phyloP scores from a whole-genome alignment of 331 rosid species.

The Saraca asoca region DNA sequence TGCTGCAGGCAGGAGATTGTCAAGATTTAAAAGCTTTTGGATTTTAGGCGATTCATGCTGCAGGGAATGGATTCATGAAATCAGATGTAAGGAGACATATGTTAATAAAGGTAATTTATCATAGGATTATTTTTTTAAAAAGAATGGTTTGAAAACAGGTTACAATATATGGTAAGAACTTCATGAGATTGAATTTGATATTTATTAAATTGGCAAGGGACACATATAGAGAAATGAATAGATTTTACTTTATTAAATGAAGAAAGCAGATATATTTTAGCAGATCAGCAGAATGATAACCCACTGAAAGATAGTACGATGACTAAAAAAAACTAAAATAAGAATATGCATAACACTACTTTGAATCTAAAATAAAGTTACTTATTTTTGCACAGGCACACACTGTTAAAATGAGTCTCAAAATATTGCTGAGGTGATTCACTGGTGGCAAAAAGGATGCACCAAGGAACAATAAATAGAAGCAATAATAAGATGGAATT shows the following conservation, averaged over 20 bases:
- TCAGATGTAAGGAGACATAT: background rate
- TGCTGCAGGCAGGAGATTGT: background rate
- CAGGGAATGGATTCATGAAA: slow-evolving; percentile 15
- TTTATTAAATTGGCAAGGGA: background rate
- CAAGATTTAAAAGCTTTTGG: slow-evolving; percentile 11
- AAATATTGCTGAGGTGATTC: background rate
- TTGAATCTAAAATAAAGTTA: background rate
- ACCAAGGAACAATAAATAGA: slow-evolving; percentile 17
- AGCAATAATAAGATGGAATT: slow-evolving; percentile 20
- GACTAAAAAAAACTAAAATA: background rate
- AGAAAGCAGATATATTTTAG: background rate
- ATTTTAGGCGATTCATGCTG: slow-evolving; percentile 17
- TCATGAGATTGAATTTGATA: slow-evolving; percentile 16
- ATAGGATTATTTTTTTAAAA: background rate
- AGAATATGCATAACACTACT: background rate
- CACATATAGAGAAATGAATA: background rate
- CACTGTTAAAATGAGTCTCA: background rate
- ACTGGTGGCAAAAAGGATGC: slow-evolving; percentile 1
- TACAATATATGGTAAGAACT: background rate
- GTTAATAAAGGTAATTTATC: slow-evolving; percentile 23
- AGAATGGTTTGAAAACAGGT: background rate
- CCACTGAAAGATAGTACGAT: background rate
- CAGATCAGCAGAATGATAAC: slow-evolving; percentile 17
- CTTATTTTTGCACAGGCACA: background rate
- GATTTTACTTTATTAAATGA: background rate